These are phyloP conservation scores for Colletotrichum falcatum DNA, from an alignment of 2,329 filamentous ascomycete genomes.

Conservation along the genomic window DNA sequence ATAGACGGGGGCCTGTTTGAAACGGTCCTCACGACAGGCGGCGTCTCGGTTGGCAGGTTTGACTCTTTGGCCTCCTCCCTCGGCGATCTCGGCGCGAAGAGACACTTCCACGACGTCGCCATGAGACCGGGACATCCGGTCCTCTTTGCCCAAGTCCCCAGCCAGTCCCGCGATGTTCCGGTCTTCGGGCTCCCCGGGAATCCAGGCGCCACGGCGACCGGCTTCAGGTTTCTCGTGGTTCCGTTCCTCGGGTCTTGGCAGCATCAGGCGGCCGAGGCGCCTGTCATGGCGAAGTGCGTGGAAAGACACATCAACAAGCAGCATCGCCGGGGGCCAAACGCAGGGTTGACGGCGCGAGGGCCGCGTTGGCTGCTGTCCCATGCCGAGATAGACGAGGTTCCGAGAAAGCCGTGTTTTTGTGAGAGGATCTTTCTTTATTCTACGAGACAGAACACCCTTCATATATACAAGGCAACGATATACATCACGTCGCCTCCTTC, in stretches of 20 bases:
- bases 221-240: not conserved
- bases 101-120: not conserved
- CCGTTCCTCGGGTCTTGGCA: constrained; percentile 1
- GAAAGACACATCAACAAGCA: not conserved
- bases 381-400: not conserved
- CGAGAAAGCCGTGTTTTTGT: not conserved
- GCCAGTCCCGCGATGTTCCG: not conserved
- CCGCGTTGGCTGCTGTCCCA: not conserved
- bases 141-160: not conserved
- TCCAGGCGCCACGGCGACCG: constrained; percentile 3
- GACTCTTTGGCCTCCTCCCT: constrained; percentile 9
- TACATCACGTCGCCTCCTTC: not conserved
- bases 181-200: constrained; percentile 8
- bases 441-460: not conserved
- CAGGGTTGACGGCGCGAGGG: not conserved
- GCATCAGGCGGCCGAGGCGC: not conserved
- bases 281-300: not conserved
- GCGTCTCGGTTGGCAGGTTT: constrained; percentile 7
- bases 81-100: not conserved
- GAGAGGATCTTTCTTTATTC: not conserved
- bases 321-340: not conserved
- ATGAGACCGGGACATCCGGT: not conserved
- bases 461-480: not conserved
- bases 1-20: not conserved
- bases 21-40: constrained; percentile 17